phyloP scores from a whole-genome alignment of 441 rosid species.

The Rhodomyrtus psidioides region DNA sequence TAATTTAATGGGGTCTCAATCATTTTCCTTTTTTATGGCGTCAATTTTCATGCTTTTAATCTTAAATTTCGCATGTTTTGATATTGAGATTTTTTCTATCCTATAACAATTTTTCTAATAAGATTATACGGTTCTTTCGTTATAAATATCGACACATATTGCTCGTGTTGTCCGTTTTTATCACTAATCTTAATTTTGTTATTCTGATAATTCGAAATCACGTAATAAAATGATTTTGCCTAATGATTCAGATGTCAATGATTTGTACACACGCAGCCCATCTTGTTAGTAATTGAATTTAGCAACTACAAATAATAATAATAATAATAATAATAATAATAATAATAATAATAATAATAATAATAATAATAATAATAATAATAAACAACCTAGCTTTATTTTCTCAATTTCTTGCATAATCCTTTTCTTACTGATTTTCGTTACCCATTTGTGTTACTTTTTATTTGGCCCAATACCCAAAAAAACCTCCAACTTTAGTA shows the following conservation, averaged over 20 bases:
- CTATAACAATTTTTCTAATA: not conserved
- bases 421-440: not conserved
- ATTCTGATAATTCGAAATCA: not conserved
- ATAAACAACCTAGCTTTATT: not conserved
- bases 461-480: too few species aligned
- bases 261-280: rapidly evolving
- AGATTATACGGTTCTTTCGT: not conserved
- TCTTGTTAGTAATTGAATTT: too few species aligned
- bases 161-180: not conserved
- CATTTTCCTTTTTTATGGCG: not conserved
- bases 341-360: too few species aligned
- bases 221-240: not conserved
- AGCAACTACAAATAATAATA: too few species aligned
- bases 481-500: too few species aligned
- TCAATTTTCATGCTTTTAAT: not conserved
- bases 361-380: too few species aligned
- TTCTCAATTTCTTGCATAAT: not conserved
- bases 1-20: not conserved
- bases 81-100: not conserved
- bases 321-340: too few species aligned
- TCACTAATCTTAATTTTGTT: not conserved
- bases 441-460: rapidly evolving
- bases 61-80: not conserved
- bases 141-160: not conserved
- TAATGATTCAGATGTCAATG: not conserved